Evolutionary conservation across 306 rosid genomes (phyloP), one percentile per base, ranked within the genome.

Genomic region (Abrus precatorius): DNA sequence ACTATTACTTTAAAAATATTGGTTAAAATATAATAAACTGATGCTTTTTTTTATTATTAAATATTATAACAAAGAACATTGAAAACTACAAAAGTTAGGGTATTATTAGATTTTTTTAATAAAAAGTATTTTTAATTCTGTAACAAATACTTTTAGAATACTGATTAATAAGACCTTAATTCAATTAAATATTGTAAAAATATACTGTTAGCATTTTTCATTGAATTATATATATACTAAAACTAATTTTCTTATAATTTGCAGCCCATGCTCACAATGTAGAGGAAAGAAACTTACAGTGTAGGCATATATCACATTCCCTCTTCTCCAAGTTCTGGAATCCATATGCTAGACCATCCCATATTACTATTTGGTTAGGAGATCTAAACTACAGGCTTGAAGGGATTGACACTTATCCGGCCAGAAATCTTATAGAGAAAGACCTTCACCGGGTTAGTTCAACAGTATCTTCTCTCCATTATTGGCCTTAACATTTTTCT

Each of bases 351-450:
- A 84, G 77, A 74, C 90, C 94, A 52, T 36, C 92, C 12, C 92
- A 90, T 8, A 7, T 91, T 44, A 86, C 88, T 0, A 74, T 93
- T 5, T 93, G 98, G 97, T 66, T 91, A 43, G 97, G 98, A 70
- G 98, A 93, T 87, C 89, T 93, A 27, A 93, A 93, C 74, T 93
- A 93, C 64, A 82, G 93, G 76, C 77, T 93, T 48, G 85, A 90
- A 9, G 94, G 92, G 28, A 87, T 93, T 8, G 76, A 82, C 9
- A 81, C 84, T 7, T 57, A 86, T 36, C 90, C 92, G 0, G 92
- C 90, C 0, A 81, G 94, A 73, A 72, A 34, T 66, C 74, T 93
- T 0, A 88, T 93, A 7, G 27, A 80, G 0, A 84, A 80, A 69
- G 84, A 90, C 30, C 90, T 81, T 63, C 97, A 88, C 38, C 20